Evolutionary conservation across 345 rosid genomes (phyloP), one percentile per base, ranked within the genome.

Genomic region (Stellera chamaejasme): DNA sequence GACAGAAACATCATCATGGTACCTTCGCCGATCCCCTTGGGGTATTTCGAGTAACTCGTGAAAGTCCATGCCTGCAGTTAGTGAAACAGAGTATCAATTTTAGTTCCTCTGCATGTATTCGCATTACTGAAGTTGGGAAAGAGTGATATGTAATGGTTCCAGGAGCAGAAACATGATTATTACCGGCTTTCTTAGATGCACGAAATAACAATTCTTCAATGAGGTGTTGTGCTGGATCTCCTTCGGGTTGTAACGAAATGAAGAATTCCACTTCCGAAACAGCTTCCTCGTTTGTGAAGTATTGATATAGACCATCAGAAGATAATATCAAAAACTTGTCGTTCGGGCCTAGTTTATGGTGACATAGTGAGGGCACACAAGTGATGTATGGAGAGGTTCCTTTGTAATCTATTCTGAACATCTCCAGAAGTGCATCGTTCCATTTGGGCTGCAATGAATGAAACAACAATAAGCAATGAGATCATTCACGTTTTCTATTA

Each of bases 181-280:
- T 87, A 93, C 99, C 99, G 5, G 99, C 97, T 85, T 87, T 93
- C 76, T 89, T 82, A 4, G 99, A 97, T 32, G 99, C 99, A 4
- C 97, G 96, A 65, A 84, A 87, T 41, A 93, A 72, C 41, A 85
- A 86, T 63, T 89, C 88, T 73, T 93, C 96, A 3, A 93, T 74
- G 51, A 93, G 84, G 65, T 93, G 99, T 62, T 89, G 97, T 0
- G 99, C 99, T 12, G 99, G 99, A 71, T 93, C 99, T 43, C 99
- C 99, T 71, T 89, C 97, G 2, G 99, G 99, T 66, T 93, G 96
- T 62, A 89, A 56, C 9, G 77, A 23, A 50, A 93, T 80, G 83
- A 89, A 93, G 59, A 80, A 88, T 56, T 93, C 92, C 4, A 93
- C 97, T 61, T 87, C 97, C 8, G 84, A 72, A 39, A 93, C 88